A percentile compares a stretch with the other conserved stretches of the same genome.
Evolutionary conservation across 164 flowering plant species (phyloP).

Genomic region (Macadamia integrifolia): DNA sequence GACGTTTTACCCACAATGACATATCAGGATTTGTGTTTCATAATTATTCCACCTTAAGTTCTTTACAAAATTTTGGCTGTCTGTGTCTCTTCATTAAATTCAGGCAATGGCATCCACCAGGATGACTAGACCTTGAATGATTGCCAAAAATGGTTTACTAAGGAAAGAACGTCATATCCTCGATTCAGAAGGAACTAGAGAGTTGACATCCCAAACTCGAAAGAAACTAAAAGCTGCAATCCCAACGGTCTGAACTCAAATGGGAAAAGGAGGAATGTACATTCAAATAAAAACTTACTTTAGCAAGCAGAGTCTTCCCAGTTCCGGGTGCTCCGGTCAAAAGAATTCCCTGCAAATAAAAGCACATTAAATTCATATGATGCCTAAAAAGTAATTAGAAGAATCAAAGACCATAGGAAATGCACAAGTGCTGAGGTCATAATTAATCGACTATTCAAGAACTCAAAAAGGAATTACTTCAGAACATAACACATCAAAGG

Average conservation of each 20-base stretch:
- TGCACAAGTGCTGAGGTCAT: not conserved
- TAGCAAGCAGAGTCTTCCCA: slow-evolving; percentile 96
- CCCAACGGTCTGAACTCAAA: not conserved
- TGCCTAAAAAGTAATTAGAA: not conserved
- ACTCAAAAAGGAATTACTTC: not conserved
- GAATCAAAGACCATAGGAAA: not conserved
- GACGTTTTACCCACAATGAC: too few species aligned
- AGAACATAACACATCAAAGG: not conserved
- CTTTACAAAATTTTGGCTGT: too few species aligned
- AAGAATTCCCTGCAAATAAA: slow-evolving; percentile 77
- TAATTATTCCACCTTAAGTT: too few species aligned
- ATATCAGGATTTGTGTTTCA: too few species aligned
- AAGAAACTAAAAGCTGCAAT: too few species aligned
- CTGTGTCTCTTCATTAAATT: too few species aligned
- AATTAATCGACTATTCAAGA: not conserved
- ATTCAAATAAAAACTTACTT: slow-evolving; percentile 38
- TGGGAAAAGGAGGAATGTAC: not conserved
- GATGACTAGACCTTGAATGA: too few species aligned
- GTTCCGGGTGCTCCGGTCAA: slow-evolving; percentile 99
- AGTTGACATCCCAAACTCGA: too few species aligned
- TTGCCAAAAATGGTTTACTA: too few species aligned
- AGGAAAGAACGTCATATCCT: too few species aligned
- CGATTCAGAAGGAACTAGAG: too few species aligned
- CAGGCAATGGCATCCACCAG: too few species aligned
- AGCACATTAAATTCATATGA: slow-evolving; percentile 2